These are phyloP conservation scores for Kodamaea laetipori DNA, from an alignment of 805 yeast genomes.

Conservation along the genomic window DNA sequence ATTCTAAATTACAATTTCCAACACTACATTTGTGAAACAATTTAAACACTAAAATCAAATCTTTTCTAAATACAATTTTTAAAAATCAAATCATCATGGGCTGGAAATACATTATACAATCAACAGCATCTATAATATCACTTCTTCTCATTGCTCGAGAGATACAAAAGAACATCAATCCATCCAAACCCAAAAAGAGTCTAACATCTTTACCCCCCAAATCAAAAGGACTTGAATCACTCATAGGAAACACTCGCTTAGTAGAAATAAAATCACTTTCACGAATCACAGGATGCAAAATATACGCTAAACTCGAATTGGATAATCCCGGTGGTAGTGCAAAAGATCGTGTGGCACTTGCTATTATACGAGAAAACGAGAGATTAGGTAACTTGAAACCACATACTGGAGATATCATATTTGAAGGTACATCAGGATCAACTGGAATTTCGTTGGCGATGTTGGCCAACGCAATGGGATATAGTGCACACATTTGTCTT, in stretches of 20 bases:
- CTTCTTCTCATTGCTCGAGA: slow-evolving; percentile 14
- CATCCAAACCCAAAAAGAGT: slow-evolving; percentile 4
- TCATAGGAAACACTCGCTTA: slow-evolving; percentile 90
- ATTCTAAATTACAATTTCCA: too few relatives aligned
- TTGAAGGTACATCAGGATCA: slow-evolving; percentile 96
- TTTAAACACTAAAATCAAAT: neutral
- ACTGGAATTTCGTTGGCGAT: slow-evolving; percentile 94
- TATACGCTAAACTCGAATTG: slow-evolving; percentile 85
- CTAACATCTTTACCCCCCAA: slow-evolving; percentile 29
- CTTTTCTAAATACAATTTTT: neutral
- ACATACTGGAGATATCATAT: slow-evolving; percentile 67
- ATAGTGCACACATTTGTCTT: slow-evolving; percentile 86
- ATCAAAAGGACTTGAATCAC: slow-evolving; percentile 64
- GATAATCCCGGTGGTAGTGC: slow-evolving; percentile 95
- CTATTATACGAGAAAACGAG: slow-evolving; percentile 75
- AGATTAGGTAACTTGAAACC: slow-evolving; percentile 56
- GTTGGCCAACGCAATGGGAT: slow-evolving; percentile 86
- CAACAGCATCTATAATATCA: slow-evolving; percentile 20
- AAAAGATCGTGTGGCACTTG: slow-evolving; percentile 89
- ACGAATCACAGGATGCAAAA: slow-evolving; percentile 70
- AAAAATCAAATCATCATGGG: neutral
- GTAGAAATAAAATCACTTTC: slow-evolving; percentile 73
- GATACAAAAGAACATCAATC: slow-evolving; percentile 8
- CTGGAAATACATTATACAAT: slow-evolving; percentile 7
- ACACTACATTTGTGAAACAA: too few relatives aligned